Evolutionary conservation across 1,284 basidiomycete species (phyloP).

Genomic region (Inonotus obliquus): DNA sequence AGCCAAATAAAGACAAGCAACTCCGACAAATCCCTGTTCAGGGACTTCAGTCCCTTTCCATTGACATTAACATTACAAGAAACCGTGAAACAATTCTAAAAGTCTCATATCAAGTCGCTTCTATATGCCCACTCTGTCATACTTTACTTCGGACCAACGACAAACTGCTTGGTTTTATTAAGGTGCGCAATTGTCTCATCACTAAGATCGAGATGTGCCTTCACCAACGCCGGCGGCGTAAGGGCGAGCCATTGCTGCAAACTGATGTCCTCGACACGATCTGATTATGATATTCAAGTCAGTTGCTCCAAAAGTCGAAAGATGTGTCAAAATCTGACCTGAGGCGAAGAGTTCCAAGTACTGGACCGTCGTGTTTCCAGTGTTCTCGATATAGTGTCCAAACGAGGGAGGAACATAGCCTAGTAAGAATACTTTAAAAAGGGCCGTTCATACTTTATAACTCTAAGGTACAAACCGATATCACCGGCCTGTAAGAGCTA

Average conservation of each 20-base stretch:
- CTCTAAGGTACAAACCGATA: constrained; percentile 38
- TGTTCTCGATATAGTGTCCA: constrained; percentile 70
- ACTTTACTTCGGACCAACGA: constrained; percentile 34
- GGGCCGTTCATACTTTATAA: not conserved
- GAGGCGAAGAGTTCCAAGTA: constrained; percentile 63
- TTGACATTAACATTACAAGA: too few relatives aligned
- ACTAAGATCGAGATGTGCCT: constrained; percentile 52
- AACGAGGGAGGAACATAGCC: constrained; percentile 21
- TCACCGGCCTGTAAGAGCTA: constrained; percentile 43
- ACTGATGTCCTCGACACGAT: constrained; percentile 59
- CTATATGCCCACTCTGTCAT: not conserved
- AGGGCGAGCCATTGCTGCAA: constrained; percentile 69
- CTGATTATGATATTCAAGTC: constrained; percentile 27
- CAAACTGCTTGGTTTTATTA: constrained; percentile 48
- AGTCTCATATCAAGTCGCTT: too few relatives aligned
- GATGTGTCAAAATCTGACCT: constrained; percentile 27
- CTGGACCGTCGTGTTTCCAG: constrained; percentile 52
- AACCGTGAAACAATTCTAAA: too few relatives aligned
- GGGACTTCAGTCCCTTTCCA: too few relatives aligned
- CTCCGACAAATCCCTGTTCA: too few relatives aligned
- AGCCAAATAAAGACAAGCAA: too few relatives aligned
- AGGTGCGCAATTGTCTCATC: constrained; percentile 48
- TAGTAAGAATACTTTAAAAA: constrained; percentile 8
- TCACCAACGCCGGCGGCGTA: constrained; percentile 55
- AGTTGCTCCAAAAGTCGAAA: not conserved